Conservation (phyloP, 2,329 filamentous ascomycete species). For the Phaeosphaeria sp. region DNA sequence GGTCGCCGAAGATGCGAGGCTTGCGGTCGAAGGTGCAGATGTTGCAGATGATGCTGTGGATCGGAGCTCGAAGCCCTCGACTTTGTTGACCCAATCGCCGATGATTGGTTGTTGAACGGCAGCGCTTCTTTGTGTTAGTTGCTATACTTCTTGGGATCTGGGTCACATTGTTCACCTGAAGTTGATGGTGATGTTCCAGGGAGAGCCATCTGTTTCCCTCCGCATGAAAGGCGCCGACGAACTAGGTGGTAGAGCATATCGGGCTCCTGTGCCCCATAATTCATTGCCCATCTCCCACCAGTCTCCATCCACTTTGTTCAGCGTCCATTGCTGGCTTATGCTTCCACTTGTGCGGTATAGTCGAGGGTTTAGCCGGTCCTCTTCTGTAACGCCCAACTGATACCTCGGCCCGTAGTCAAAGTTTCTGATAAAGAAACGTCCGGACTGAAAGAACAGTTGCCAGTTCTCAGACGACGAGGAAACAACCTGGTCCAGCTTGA, state of each 20-base stretch:
- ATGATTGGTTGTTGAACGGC: constrained; percentile 3
- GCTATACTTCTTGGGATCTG: not conserved
- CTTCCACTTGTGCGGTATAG: not conserved
- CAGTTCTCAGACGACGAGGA: constrained; percentile 22
- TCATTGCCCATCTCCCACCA: not conserved
- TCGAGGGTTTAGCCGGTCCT: not conserved
- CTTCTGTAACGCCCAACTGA: constrained; percentile 14
- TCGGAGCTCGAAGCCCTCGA: not conserved
- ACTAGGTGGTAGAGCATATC: not conserved
- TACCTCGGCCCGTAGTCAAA: constrained; percentile 17
- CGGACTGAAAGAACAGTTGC: constrained; percentile 21
- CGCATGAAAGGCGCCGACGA: constrained; percentile 11
- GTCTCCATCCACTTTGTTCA: not conserved
- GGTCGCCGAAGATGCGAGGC: not conserved
- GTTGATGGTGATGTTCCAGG: constrained; percentile 20
- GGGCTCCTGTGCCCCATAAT: constrained; percentile 1
- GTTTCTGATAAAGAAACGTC: constrained; percentile 25
- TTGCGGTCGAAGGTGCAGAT: not conserved
- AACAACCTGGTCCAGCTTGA: constrained; percentile 11
- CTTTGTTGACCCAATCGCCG: not conserved
- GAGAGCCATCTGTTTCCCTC: constrained; percentile 2
- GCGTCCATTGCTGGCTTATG: constrained; percentile 1
- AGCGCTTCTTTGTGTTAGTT: not conserved
- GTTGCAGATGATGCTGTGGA: not conserved
- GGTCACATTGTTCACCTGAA: constrained; percentile 2